Percentiles rank a stretch among this genome's conserved stretches.
These are phyloP conservation scores for Cladorrhinum sp. DNA, from an alignment of 2,329 filamentous ascomycete genomes.

Conservation along the genomic window DNA sequence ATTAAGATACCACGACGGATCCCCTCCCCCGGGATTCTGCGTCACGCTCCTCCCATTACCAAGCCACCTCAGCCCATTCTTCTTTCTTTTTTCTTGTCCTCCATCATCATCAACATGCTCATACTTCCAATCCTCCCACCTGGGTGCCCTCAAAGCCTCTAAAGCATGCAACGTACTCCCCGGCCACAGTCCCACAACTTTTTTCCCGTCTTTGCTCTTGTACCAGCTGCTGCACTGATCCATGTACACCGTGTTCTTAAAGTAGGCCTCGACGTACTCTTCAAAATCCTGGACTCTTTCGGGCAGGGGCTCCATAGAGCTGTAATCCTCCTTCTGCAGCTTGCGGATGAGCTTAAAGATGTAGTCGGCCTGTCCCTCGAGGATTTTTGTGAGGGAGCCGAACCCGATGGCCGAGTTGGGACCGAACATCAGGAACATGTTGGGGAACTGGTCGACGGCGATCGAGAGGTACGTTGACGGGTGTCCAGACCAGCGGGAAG, in stretches of 20 bases:
- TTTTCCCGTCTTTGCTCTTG: slow-evolving; percentile 37
- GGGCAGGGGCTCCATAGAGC: slow-evolving; percentile 42
- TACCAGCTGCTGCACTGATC: slow-evolving; percentile 55
- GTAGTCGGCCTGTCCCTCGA: slow-evolving; percentile 49
- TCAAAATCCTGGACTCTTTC: slow-evolving; percentile 46
- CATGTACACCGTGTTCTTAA: slow-evolving; percentile 47
- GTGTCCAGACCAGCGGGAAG: slow-evolving; percentile 37
- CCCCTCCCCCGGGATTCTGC: slow-evolving; percentile 31
- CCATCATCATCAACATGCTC: slow-evolving; percentile 34
- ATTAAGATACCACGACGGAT: slow-evolving; percentile 42
- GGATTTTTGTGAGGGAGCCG: slow-evolving; percentile 45
- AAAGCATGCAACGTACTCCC: slow-evolving; percentile 44
- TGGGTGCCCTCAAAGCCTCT: slow-evolving; percentile 40
- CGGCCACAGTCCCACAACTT: slow-evolving; percentile 44
- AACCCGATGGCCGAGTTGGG: slow-evolving; percentile 48
- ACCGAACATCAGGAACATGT: slow-evolving; percentile 48
- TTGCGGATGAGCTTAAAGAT: slow-evolving; percentile 46
- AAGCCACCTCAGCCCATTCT: slow-evolving; percentile 39
- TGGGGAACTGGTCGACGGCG: slow-evolving; percentile 47
- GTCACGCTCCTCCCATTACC: slow-evolving; percentile 43
- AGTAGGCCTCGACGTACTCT: slow-evolving; percentile 46
- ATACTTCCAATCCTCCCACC: slow-evolving; percentile 47
- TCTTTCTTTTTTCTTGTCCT: slow-evolving; percentile 36
- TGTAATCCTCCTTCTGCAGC: slow-evolving; percentile 46
- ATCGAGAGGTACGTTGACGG: slow-evolving; percentile 46